Evolutionary conservation across 345 rosid species (phyloP).

Genomic region (Hypericum androsaemum): DNA sequence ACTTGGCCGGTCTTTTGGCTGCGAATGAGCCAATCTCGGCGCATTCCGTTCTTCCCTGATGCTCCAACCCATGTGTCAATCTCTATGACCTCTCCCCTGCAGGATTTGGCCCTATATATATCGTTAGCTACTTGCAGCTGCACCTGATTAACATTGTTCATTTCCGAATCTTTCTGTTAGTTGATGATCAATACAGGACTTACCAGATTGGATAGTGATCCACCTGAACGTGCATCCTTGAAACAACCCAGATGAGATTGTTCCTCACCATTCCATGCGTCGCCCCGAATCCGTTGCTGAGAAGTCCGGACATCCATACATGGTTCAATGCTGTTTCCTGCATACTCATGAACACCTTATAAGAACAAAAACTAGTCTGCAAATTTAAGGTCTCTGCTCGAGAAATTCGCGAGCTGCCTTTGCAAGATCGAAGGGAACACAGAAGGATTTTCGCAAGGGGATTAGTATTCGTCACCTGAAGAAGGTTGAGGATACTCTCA

Average conservation of each 20-base stretch:
- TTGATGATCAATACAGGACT: background rate
- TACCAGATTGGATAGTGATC: conserved; percentile 62
- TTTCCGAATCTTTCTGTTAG: too few species aligned
- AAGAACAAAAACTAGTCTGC: background rate
- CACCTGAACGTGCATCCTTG: conserved; percentile 51
- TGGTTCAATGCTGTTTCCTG: conserved; percentile 70
- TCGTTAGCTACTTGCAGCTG: background rate
- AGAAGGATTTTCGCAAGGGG: too few species aligned
- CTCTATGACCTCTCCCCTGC: conserved; percentile 30
- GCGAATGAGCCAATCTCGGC: conserved; percentile 13
- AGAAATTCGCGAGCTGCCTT: background rate
- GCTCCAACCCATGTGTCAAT: conserved; percentile 15
- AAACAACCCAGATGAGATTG: conserved; percentile 68
- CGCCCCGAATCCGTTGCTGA: conserved; percentile 64
- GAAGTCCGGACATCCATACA: conserved; percentile 73
- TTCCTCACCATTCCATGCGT: conserved; percentile 60
- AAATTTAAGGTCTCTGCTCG: background rate
- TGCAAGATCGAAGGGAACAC: too few species aligned
- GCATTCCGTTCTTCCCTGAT: conserved; percentile 13
- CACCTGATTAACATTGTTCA: too few species aligned
- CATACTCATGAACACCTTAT: background rate
- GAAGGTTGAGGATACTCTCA: conserved; percentile 51
- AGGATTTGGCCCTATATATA: background rate
- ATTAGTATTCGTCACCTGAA: conserved; percentile 53
- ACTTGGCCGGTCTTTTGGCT: conserved; percentile 12